phyloP scores from a whole-genome alignment of 1,139 yeast genomes.

The Nadsonia commutata region DNA sequence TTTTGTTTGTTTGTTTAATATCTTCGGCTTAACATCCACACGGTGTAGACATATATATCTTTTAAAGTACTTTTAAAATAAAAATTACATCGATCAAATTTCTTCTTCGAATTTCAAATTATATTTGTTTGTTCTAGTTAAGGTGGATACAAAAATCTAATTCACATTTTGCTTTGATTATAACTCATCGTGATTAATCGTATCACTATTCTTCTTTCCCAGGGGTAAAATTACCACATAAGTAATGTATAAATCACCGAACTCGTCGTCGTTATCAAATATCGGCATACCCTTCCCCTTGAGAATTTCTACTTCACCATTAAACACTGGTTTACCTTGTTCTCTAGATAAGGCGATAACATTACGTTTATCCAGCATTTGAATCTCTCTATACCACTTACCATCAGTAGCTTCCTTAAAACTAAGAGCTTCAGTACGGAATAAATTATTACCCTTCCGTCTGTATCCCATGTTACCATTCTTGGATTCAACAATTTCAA shows the following conservation, averaged over 20 bases:
- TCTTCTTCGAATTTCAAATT: too few relatives aligned
- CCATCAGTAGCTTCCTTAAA: slow-evolving; percentile 62
- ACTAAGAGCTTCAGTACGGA: slow-evolving; percentile 66
- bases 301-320: slow-evolving; percentile 60
- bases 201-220: slow-evolving; percentile 9
- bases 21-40: too few relatives aligned
- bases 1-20: too few relatives aligned
- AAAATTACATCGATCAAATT: too few relatives aligned
- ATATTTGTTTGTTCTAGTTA: too few relatives aligned
- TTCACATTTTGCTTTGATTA: too few relatives aligned
- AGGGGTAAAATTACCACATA: slow-evolving; percentile 45
- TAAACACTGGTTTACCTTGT: slow-evolving; percentile 35
- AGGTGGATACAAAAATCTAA: too few relatives aligned
- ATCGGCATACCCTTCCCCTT: slow-evolving; percentile 79
- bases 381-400: slow-evolving; percentile 59
- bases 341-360: slow-evolving; percentile 34
- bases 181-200: not conserved
- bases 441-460: slow-evolving; percentile 57
- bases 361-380: slow-evolving; percentile 48
- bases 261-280: slow-evolving; percentile 32
- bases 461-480: slow-evolving; percentile 65
- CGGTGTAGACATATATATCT: too few relatives aligned
- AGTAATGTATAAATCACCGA: slow-evolving; percentile 65
- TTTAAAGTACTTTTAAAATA: too few relatives aligned
- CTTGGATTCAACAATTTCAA: slow-evolving; percentile 33